phyloP scores from a whole-genome alignment of 2,329 filamentous ascomycete genomes.

The Gyromitra esculenta region DNA sequence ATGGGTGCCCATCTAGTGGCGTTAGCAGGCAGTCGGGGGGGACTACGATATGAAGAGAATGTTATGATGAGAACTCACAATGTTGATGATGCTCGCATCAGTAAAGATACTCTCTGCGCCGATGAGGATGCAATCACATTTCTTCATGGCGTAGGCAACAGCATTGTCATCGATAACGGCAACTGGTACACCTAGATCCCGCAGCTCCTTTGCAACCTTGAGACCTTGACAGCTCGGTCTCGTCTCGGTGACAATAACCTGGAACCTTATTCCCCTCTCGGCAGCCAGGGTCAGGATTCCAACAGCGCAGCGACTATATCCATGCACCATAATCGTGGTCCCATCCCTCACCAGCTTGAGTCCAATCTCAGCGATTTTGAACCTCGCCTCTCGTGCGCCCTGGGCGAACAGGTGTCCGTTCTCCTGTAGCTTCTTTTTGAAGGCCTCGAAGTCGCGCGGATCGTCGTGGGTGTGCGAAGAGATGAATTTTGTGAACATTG shows the following conservation, averaged over 20 bases:
- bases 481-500: conserved; percentile 94
- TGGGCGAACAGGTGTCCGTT: conserved; percentile 89
- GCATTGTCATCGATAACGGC: conserved; percentile 80
- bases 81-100: conserved; percentile 90
- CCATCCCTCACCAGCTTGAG: conserved; percentile 81
- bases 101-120: conserved; percentile 88
- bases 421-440: conserved; percentile 81
- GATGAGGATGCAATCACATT: conserved; percentile 74
- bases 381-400: conserved; percentile 83
- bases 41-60: neutral
- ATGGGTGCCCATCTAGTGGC: conserved; percentile 65
- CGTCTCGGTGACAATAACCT: conserved; percentile 69
- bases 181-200: conserved; percentile 80
- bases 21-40: neutral
- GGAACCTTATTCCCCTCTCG: conserved; percentile 75
- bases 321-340: conserved; percentile 86
- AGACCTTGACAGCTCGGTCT: conserved; percentile 70
- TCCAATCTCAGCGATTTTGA: conserved; percentile 82
- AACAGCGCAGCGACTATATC: conserved; percentile 84
- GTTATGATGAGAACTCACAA: conserved; percentile 71
- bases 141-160: conserved; percentile 79
- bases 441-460: conserved; percentile 79
- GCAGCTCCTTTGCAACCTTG: conserved; percentile 67
- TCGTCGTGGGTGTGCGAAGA: conserved; percentile 73
- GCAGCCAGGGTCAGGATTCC: conserved; percentile 79